Conservation (phyloP, 2,329 filamentous ascomycete species). For the Uncinocarpus reesii region DNA sequence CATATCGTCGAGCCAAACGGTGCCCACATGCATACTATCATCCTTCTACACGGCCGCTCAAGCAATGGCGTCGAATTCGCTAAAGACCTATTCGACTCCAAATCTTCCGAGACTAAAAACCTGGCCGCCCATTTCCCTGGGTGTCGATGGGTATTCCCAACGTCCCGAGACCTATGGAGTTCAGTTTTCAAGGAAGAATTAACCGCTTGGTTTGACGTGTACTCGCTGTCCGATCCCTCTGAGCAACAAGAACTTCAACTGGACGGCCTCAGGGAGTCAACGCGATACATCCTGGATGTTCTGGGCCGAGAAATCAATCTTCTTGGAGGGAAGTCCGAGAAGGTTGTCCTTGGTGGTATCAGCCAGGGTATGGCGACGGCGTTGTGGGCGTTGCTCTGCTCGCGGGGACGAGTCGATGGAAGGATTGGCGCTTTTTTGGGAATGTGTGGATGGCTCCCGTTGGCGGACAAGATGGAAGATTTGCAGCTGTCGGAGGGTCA, state of each 20-base stretch:
- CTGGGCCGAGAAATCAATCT: slow-evolving; percentile 29
- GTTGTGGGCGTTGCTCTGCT: slow-evolving; percentile 32
- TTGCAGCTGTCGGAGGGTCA: no score
- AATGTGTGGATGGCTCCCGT: slow-evolving; percentile 44
- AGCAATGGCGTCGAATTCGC: slow-evolving; percentile 41
- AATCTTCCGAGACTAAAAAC: slow-evolving; percentile 24
- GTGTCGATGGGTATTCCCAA: slow-evolving; percentile 41
- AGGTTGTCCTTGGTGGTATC: slow-evolving; percentile 38
- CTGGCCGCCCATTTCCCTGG: slow-evolving; percentile 26
- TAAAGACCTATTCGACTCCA: slow-evolving; percentile 36
- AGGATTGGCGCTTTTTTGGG: slow-evolving; percentile 40
- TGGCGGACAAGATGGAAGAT: no score
- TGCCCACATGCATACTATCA: slow-evolving; percentile 38
- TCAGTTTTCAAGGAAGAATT: slow-evolving; percentile 39
- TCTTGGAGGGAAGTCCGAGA: slow-evolving; percentile 23
- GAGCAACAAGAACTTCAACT: slow-evolving; percentile 30
- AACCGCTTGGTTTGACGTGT: slow-evolving; percentile 41
- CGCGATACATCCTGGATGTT: slow-evolving; percentile 27
- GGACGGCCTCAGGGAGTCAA: slow-evolving; percentile 33
- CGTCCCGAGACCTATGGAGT: slow-evolving; percentile 31
- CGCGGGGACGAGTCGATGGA: slow-evolving; percentile 15
- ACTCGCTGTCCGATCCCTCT: slow-evolving; percentile 32
- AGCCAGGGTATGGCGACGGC: slow-evolving; percentile 42
- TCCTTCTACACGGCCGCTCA: slow-evolving; percentile 43
- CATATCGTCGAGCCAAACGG: slow-evolving; percentile 19